Evolutionary conservation across 768 basidiomycete species (phyloP).

Genomic region (Mycena floridula): DNA sequence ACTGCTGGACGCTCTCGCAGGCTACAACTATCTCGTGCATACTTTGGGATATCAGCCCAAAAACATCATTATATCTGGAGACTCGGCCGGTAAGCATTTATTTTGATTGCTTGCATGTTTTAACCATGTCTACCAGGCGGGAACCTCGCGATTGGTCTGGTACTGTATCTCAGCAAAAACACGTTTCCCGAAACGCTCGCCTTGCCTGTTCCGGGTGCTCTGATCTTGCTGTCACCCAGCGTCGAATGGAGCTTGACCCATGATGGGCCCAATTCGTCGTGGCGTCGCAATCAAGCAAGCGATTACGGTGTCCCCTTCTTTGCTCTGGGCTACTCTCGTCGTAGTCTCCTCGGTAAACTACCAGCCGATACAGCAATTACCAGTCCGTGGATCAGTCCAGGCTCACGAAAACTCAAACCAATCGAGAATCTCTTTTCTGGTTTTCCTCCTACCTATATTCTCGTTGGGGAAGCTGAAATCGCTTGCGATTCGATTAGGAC

Average conservation of each 20-base stretch:
- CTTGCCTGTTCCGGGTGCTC: constrained; percentile 38
- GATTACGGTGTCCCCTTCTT: not conserved
- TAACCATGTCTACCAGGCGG: constrained; percentile 65
- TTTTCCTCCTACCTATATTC: constrained; percentile 21
- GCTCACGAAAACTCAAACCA: not conserved
- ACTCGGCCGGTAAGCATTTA: constrained; percentile 42
- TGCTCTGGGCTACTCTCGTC: not conserved
- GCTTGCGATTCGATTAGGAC: constrained; percentile 18
- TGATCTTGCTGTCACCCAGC: constrained; percentile 55
- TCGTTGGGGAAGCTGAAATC: constrained; percentile 21
- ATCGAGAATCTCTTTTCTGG: constrained; percentile 11
- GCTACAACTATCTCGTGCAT: constrained; percentile 64
- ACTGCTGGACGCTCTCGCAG: constrained; percentile 67
- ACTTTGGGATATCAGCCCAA: constrained; percentile 48
- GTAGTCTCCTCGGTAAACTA: not conserved
- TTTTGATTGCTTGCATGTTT: not conserved
- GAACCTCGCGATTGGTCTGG: constrained; percentile 61
- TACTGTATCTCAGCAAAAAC: constrained; percentile 49
- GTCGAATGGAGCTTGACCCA: constrained; percentile 22
- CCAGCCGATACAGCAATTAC: not conserved
- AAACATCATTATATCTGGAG: constrained; percentile 63
- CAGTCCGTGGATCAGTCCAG: not conserved
- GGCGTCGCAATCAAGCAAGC: not conserved
- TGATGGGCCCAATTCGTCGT: not conserved
- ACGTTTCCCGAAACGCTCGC: too few species aligned